Conservation (phyloP, 2,329 filamentous ascomycete species). For the Aspergillus thermomutatus region DNA sequence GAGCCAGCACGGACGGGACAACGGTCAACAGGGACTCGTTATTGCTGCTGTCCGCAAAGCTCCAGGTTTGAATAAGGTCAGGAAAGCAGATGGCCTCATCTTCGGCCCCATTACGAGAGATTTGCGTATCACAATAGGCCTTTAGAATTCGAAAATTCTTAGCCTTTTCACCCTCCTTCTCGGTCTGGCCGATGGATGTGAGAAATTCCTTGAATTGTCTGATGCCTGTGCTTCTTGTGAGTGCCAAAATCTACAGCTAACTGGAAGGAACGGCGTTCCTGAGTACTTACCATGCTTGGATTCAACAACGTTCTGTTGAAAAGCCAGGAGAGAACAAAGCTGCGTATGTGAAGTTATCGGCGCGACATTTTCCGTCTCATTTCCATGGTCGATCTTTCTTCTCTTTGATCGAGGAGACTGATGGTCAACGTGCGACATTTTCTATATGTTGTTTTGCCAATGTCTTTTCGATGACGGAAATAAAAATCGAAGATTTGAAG, state of each 20-base stretch:
- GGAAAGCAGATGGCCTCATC: conserved; percentile 65
- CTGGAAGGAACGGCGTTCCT: background rate
- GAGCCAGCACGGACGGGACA: conserved; percentile 73
- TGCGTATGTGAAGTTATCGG: conserved; percentile 55
- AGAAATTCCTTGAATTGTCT: conserved; percentile 46
- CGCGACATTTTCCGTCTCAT: conserved; percentile 12
- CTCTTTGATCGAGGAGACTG: conserved; percentile 36
- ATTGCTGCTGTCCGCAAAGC: conserved; percentile 72
- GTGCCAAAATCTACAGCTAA: background rate
- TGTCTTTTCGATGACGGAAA: conserved; percentile 11
- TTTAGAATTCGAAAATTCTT: conserved; percentile 44
- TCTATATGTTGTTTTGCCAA: conserved; percentile 13
- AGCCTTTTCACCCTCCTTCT: conserved; percentile 34
- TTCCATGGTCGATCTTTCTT: conserved; percentile 35
- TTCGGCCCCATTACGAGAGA: conserved; percentile 42
- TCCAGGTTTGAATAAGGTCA: conserved; percentile 86
- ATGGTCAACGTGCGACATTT: conserved; percentile 34
- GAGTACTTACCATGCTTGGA: conserved; percentile 61
- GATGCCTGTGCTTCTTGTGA: conserved; percentile 30
- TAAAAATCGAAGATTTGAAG: background rate
- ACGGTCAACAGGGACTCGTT: conserved; percentile 79
- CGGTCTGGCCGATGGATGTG: conserved; percentile 34
- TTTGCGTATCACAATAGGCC: conserved; percentile 53
- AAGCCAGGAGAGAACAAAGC: conserved; percentile 64
- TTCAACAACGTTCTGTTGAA: conserved; percentile 63